Percentiles rank a stretch among this genome's conserved stretches.
These are phyloP conservation scores for Neocatenulostroma microsporum DNA, from an alignment of 2,329 filamentous ascomycete genomes.

Conservation along the genomic window DNA sequence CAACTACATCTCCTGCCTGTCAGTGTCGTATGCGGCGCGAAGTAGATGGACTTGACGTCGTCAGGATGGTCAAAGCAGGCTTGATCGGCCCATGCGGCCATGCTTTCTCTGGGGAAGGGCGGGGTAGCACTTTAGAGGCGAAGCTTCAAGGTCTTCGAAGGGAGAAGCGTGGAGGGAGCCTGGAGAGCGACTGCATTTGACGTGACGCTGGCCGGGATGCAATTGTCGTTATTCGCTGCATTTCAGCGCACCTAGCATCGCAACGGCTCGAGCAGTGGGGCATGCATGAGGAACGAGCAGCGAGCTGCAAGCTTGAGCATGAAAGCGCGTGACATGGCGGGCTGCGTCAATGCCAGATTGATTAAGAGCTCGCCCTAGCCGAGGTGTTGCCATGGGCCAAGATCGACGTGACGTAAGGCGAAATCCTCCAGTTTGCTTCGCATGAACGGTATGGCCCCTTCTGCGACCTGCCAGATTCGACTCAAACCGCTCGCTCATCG, in stretches of 20 bases:
- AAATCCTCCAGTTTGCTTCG: no score
- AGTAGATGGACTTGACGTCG: conserved; percentile 14
- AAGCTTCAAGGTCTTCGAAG: conserved; percentile 1
- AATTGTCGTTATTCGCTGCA: not conserved
- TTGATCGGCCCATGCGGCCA: conserved; percentile 2
- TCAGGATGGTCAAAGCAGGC: conserved; percentile 13
- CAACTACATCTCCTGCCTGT: not conserved
- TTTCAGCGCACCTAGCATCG: not conserved
- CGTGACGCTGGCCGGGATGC: not conserved
- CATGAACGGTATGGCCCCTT: no score
- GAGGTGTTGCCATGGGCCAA: not conserved
- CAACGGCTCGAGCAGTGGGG: conserved; percentile 3
- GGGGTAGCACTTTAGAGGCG: not conserved
- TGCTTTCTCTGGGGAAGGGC: not conserved
- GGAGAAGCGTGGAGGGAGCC: not conserved
- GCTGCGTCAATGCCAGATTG: not conserved
- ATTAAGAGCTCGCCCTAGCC: not conserved
- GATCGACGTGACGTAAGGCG: no score
- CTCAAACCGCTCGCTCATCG: no score
- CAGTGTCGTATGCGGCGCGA: conserved; percentile 18
- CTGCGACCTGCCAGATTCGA: no score
- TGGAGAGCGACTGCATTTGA: not conserved
- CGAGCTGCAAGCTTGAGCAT: not conserved
- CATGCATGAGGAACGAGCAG: conserved; percentile 1
- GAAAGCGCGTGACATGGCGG: conserved; percentile 3